Percentiles rank a stretch among this genome's conserved stretches.
phyloP scores from a whole-genome alignment of 1,284 basidiomycete species.

The Trichosporon asahii region DNA sequence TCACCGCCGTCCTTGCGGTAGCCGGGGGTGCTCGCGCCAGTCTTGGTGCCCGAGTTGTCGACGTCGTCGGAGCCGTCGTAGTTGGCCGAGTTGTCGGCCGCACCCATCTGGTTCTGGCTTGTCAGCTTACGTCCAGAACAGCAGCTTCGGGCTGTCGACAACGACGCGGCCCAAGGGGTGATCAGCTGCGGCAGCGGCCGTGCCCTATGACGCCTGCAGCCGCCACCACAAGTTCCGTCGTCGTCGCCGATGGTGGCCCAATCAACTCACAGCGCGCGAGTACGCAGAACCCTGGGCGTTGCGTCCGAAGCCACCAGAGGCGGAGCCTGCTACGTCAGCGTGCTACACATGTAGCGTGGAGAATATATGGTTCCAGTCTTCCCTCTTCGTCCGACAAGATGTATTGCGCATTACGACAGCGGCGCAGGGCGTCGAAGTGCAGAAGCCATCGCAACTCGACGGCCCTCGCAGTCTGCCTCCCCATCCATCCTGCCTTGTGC shows the following conservation, averaged over 20 bases:
- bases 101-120: conserved; percentile 30
- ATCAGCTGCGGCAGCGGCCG: neutral
- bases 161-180: too few relatives aligned
- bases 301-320: conserved; percentile 41
- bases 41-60: conserved; percentile 29
- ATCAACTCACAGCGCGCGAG: conserved; percentile 32
- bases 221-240: neutral
- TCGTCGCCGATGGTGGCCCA: neutral
- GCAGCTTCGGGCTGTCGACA: too few relatives aligned
- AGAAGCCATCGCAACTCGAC: too few relatives aligned
- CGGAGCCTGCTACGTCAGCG: conserved; percentile 31
- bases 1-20: conserved; percentile 41
- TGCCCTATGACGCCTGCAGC: neutral
- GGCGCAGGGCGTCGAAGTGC: neutral
- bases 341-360: neutral
- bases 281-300: conserved; percentile 39
- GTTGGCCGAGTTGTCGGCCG: conserved; percentile 17
- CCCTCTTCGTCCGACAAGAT: too few relatives aligned
- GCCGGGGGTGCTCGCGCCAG: conserved; percentile 39
- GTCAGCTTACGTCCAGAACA: conserved; percentile 8
- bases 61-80: conserved; percentile 10
- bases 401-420: neutral
- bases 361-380: neutral
- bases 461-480: too few relatives aligned
- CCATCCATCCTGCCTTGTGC: neutral